Percentiles rank a stretch among this genome's conserved stretches.
These are phyloP conservation scores for Picochlorum costavermella DNA, from an alignment of 139 green algal species.

Conservation along the genomic window DNA sequence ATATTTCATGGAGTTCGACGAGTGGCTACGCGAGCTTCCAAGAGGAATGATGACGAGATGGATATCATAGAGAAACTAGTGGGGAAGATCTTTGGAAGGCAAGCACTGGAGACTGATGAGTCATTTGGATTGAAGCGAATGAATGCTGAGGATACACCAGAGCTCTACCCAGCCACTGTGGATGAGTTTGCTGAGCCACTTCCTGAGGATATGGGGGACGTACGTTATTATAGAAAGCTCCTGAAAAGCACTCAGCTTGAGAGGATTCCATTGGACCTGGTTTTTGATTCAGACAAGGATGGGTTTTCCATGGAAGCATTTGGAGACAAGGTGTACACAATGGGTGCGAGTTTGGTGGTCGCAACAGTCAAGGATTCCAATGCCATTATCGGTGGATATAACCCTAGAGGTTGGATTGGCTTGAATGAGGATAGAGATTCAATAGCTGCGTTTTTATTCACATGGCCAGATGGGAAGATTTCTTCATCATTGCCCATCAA, in stretches of 20 bases:
- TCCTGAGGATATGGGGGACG: conserved; percentile 28
- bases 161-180: conserved; percentile 45
- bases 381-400: conserved; percentile 61
- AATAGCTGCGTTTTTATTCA: conserved; percentile 70
- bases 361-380: conserved; percentile 29
- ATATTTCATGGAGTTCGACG: neutral
- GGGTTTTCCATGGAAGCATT: conserved; percentile 57
- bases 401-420: conserved; percentile 51
- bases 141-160: conserved; percentile 23
- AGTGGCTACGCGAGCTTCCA: neutral
- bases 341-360: conserved; percentile 39
- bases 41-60: neutral
- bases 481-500: conserved; percentile 39
- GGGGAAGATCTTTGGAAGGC: conserved; percentile 47
- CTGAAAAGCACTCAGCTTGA: conserved; percentile 62
- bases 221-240: conserved; percentile 44
- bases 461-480: conserved; percentile 46
- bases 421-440: conserved; percentile 56
- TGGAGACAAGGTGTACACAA: conserved; percentile 45
- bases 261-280: conserved; percentile 32
- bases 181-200: conserved; percentile 41
- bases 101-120: conserved; percentile 42
- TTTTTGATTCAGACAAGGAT: conserved; percentile 50
- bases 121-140: conserved; percentile 59
- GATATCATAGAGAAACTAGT: conserved; percentile 46